Evolutionary conservation across 2,329 filamentous ascomycete species (phyloP), one percentile per base, ranked within the genome.

Genomic region (Ciborinia camelliae): DNA sequence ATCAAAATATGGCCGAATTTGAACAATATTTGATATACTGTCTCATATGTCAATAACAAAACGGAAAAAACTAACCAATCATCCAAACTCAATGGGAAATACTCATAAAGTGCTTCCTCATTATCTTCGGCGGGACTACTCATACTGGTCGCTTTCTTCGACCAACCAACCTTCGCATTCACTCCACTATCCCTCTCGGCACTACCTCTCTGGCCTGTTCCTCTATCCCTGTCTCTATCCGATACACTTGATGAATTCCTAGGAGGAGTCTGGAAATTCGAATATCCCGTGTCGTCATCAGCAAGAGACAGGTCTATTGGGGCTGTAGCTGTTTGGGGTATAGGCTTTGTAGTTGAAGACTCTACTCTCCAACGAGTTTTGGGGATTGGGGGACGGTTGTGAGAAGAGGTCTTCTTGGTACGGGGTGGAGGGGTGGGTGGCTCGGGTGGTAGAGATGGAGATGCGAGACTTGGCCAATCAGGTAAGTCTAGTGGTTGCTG

Each of bases 31-130:
- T 8, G n/a, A 47, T 23, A 26, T 28, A 35, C 20, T 45, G 2
- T n/a, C 4, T 7, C n/a, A n/a, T 15, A 45, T 28, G 28, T 12
- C 43, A 18, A 18, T 48, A 30, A 51, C 47, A 60, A 53, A 39
- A 39, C 35, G 52, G 48, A 18, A 2, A 30, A 37, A 78, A 72
- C 75, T 85, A 66, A 74, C 90, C 90, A 97, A 73, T 97, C 93
- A 75, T 97, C 92, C 65, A 97, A 79, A 57, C 90, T 92, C 20
- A 98, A 81, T 0, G 93, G 93, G 69, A 98, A 97, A 75, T 98
- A 97, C 78, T 98, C 93, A 75, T 97, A 97, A 23, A 97, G 80
- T 69, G 93, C 80, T 76, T 97, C 93, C 0, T 88, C 88, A 71
- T 89, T 89, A 71, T 96, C 92, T 69, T 87, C 78, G 41, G 90